Evolutionary conservation across 306 rosid genomes (phyloP), one percentile per base, ranked within the genome.

Genomic region (Potentilla sterilis): DNA sequence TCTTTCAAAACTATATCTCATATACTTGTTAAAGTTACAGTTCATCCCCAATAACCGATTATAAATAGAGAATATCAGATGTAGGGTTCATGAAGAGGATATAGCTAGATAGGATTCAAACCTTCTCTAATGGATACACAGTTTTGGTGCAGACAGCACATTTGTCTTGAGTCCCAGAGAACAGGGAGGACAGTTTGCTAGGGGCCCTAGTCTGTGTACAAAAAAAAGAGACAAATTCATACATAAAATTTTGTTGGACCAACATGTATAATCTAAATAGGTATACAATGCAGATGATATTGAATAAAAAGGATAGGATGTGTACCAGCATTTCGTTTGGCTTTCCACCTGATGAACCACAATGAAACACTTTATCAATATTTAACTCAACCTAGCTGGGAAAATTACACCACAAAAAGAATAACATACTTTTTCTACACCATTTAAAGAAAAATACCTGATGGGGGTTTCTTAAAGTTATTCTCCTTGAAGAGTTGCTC

Each of bases 81-180:
- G 35, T 16, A 63, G 68, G 7, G 12, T 57, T n/a, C 9, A 57
- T 37, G 5, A 5, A 28, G 16, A 58, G 3, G 10, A 37, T 35
- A 42, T 64, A 28, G 28, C 28, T 28, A 40, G 43, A 6, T 49
- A 5, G 67, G 62, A 34, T 64, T 10, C 81, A 46, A 37, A 88
- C 97, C 94, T 87, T 91, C 73, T 91, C 97, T 42, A 91, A 77
- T 49, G 95, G 97, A 77, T 91, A 91, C 15, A 87, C 97, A 1
- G 92, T 91, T 85, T 91, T 91, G 83, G 77, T 86, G 86, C 97
- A 91, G 35, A 81, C 68, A n/a, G 89, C 71, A 75, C 97, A 91
- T 85, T 91, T 91, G 5, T 91, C 97, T 78, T 86, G 89, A n/a
- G 97, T 91, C 65, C 97, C 97, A 57, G 95, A 91, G 83, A 91